Percentiles rank a stretch among this genome's conserved stretches.
These are phyloP conservation scores for Daedalea quercina DNA, from an alignment of 768 basidiomycete genomes.

Conservation along the genomic window DNA sequence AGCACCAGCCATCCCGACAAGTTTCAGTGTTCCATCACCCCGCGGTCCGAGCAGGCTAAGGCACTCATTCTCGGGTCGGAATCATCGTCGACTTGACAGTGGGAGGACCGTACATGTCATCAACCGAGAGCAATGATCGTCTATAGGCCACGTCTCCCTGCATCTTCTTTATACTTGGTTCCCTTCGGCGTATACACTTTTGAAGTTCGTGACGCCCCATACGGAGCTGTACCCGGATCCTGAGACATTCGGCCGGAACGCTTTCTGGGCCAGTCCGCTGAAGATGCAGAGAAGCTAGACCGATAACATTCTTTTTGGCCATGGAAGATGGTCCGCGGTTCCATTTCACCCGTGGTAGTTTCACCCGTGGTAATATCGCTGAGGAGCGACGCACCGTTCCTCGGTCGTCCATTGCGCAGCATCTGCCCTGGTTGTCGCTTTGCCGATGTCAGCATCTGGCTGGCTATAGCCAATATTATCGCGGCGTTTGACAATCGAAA, in stretches of 20 bases:
- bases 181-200: no score
- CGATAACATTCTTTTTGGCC: slow-evolving; percentile 46
- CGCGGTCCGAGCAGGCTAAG: no score
- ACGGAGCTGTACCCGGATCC: background rate
- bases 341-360: background rate
- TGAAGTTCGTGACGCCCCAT: background rate
- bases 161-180: no score
- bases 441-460: slow-evolving; percentile 40
- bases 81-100: no score
- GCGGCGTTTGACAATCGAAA: slow-evolving; percentile 40
- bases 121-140: no score
- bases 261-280: slow-evolving; percentile 10
- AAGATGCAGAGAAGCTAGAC: slow-evolving; percentile 18
- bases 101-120: no score
- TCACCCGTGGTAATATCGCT: background rate
- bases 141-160: no score
- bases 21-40: no score
- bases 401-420: slow-evolving; percentile 17
- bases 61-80: no score
- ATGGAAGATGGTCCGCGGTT: slow-evolving; percentile 33
- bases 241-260: background rate
- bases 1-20: background rate
- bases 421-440: slow-evolving; percentile 50
- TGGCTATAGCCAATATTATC: slow-evolving; percentile 36
- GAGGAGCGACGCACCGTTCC: background rate